A percentile compares a stretch with the other conserved stretches of the same genome.
Evolutionary conservation across 768 basidiomycete genomes (phyloP).

Genomic region (Peribolospora kevripleyi): DNA sequence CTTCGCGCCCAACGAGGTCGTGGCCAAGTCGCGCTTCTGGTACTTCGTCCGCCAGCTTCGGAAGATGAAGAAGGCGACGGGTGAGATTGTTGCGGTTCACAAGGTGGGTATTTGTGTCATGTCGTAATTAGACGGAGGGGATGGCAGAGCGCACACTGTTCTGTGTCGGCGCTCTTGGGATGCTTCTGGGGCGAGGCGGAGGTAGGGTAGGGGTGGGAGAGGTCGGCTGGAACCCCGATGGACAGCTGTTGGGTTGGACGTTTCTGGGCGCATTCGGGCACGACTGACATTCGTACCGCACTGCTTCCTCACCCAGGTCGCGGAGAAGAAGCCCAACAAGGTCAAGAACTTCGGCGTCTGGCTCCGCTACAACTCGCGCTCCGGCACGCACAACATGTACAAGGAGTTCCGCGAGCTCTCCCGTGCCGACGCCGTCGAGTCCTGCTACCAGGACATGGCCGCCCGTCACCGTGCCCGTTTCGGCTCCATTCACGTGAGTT

Average conservation of each 20-base stretch:
- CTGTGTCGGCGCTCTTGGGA: background rate
- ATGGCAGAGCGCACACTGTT: background rate
- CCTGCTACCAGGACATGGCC: slow-evolving; percentile 98
- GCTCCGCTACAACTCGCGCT: slow-evolving; percentile 97
- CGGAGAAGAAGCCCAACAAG: slow-evolving; percentile 90
- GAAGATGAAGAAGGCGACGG: slow-evolving; percentile 98
- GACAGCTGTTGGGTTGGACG: no score
- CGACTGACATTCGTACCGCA: background rate
- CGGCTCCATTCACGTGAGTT: slow-evolving; percentile 79
- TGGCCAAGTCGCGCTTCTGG: slow-evolving; percentile 99
- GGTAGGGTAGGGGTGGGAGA: background rate
- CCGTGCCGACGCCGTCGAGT: slow-evolving; percentile 83
- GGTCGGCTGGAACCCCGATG: background rate
- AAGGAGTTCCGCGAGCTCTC: slow-evolving; percentile 81
- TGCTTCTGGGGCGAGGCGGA: background rate
- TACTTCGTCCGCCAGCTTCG: slow-evolving; percentile 95
- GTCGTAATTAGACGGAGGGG: background rate
- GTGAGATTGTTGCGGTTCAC: slow-evolving; percentile 97
- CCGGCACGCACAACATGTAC: slow-evolving; percentile 99
- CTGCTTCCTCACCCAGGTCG: slow-evolving; percentile 38
- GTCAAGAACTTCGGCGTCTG: slow-evolving; percentile 99
- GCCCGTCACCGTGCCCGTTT: slow-evolving; percentile 97
- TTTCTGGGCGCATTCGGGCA: no score
- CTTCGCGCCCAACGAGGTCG: slow-evolving; percentile 93
- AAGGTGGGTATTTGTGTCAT: slow-evolving; percentile 41